Percentiles rank a stretch among this genome's conserved stretches.
Conservation (phyloP, 257 asterid genomes). For the Plantago elongata region DNA sequence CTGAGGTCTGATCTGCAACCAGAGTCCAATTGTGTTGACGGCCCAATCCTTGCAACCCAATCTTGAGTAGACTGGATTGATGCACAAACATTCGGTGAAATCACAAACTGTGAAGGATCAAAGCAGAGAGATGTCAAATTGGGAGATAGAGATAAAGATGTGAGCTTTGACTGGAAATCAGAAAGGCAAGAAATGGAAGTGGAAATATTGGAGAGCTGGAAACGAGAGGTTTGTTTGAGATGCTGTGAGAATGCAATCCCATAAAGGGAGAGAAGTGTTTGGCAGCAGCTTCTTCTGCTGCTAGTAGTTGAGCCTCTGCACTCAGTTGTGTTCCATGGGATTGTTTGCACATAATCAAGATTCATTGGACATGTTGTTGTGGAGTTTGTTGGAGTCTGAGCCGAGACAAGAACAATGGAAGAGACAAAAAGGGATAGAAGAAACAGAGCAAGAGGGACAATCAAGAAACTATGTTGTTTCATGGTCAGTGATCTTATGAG, state of each 20-base stretch:
- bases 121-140: constrained; percentile 55
- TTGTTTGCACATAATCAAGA: constrained; percentile 46
- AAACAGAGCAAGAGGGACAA: constrained; percentile 19
- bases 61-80: constrained; percentile 56
- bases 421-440: constrained; percentile 17
- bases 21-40: constrained; percentile 44
- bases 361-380: constrained; percentile 54
- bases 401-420: constrained; percentile 21
- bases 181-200: constrained; percentile 69
- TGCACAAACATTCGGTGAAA: constrained; percentile 46
- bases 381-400: constrained; percentile 29
- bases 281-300: constrained; percentile 47
- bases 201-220: constrained; percentile 52
- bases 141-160: constrained; percentile 42
- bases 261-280: constrained; percentile 61
- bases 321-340: constrained; percentile 64
- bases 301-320: constrained; percentile 29
- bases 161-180: constrained; percentile 56
- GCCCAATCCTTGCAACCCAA: constrained; percentile 56
- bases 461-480: constrained; percentile 35
- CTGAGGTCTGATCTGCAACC: constrained; percentile 63
- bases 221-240: constrained; percentile 49
- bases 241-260: constrained; percentile 57
- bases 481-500: neutral
- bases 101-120: constrained; percentile 64